Base-by-base conservation (phyloP, 2,329 filamentous ascomycete genomes). In the Paecilomyces sp. region DNA sequence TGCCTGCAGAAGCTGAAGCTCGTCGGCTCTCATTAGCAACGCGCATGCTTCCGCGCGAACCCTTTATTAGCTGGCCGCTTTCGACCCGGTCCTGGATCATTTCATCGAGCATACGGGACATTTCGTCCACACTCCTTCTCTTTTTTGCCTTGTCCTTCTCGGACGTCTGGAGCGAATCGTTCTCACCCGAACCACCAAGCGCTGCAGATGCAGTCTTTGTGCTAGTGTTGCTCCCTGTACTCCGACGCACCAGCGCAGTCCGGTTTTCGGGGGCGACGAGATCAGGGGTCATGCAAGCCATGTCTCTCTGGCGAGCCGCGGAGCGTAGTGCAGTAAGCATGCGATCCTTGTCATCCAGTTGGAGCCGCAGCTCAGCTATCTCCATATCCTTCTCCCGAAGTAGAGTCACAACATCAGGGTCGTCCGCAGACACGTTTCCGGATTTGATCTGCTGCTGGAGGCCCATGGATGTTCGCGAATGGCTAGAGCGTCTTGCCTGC, bases 81-180 rank as follows among this genome's bases (percentile, higher is more conserved):
- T 94, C 90, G 57, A 95, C 89, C 60, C 89, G 86, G 70, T 93
- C 90, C 70, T 92, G 89, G 61, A 97, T 94, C 93, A 97, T 97
- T 76, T 96, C 91, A 68, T 97, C 93, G 28, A 97, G 83, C 79
- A 97, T 92, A 68, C 87, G 86, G 65, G 90, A 96, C 87, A 97
- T 92, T 75, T 96, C 92, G 67, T 96, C 92, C 34, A 94, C 89
- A 65, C 89, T 91, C 78, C 83, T 86, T 12, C 80, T 80, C 56
- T 83, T 82, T 64, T 81, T 83, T 57, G 82, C 82, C 55, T 72
- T 66, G 65, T 73, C 70, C 60, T 74, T 74, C 24, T 73, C 68
- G 57, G 61, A 65, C n/a, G 64, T 64, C 59, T 68, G 73, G 28
- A 72, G 65, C 11, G 74, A 65, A n/a, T 70, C 66, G 47, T 69